Conservation (phyloP, 768 basidiomycete species). For the Dictyophora rubrovolvata region DNA sequence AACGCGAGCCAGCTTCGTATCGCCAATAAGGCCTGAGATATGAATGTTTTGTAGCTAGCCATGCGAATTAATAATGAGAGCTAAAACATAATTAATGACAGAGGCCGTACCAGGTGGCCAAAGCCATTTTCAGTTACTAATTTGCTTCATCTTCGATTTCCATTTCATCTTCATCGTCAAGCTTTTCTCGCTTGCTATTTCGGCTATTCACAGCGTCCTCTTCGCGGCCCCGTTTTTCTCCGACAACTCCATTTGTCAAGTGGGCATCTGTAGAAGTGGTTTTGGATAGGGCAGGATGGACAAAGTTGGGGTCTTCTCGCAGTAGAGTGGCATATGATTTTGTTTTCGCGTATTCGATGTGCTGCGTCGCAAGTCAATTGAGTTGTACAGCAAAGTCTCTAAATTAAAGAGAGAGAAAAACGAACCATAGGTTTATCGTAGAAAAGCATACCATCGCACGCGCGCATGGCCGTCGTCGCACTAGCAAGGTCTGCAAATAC, state of each 20-base stretch:
- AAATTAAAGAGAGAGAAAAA: constrained; percentile 15
- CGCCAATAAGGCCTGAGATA: constrained; percentile 52
- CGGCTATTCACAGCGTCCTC: constrained; percentile 46
- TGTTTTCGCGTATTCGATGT: constrained; percentile 81
- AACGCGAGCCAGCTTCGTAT: constrained; percentile 71
- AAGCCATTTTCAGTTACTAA: constrained; percentile 26
- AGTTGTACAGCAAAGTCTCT: constrained; percentile 9
- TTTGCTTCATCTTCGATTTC: constrained; percentile 84
- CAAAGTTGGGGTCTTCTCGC: constrained; percentile 71
- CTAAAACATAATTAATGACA: constrained; percentile 6
- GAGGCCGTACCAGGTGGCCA: not conserved
- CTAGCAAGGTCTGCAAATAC: constrained; percentile 87
- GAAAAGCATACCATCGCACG: constrained; percentile 85
- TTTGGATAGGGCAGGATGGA: constrained; percentile 60
- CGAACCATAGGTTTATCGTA: constrained; percentile 88
- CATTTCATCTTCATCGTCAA: constrained; percentile 72
- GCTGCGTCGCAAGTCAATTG: constrained; percentile 35
- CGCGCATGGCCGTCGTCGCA: constrained; percentile 87
- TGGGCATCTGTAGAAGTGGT: constrained; percentile 11
- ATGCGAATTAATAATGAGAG: not conserved
- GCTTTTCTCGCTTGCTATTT: constrained; percentile 58
- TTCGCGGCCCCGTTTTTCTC: constrained; percentile 55
- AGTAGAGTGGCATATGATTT: constrained; percentile 80
- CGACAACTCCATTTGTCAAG: constrained; percentile 10
- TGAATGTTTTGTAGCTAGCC: constrained; percentile 20